These are phyloP conservation scores for Blastocystis sp. DNA, from an alignment of 352 stramenopile genomes.

Conservation along the genomic window DNA sequence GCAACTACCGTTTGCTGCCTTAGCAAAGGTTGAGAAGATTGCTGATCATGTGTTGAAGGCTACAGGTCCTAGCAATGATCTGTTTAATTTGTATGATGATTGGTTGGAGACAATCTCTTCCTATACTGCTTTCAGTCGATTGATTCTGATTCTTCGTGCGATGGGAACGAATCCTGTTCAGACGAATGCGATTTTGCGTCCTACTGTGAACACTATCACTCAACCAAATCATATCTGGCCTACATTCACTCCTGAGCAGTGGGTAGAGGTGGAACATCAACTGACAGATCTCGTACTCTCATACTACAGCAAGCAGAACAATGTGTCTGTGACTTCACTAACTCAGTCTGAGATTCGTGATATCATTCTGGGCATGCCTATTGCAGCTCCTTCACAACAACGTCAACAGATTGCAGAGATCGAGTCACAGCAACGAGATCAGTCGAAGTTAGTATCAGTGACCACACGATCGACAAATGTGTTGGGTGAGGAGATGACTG, in stretches of 20 bases:
- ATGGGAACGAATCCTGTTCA: slow-evolving; percentile 91
- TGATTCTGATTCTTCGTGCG: slow-evolving; percentile 96
- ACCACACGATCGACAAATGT: slow-evolving; percentile 98
- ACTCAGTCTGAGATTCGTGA: slow-evolving; percentile 98
- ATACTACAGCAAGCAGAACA: slow-evolving; percentile 99
- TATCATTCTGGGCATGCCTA: slow-evolving; percentile 99
- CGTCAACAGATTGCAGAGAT: slow-evolving; percentile 98
- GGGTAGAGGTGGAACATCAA: slow-evolving; percentile 97
- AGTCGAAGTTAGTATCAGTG: slow-evolving; percentile 92
- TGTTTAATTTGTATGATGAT: slow-evolving; percentile 99
- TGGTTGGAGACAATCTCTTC: slow-evolving; percentile 98
- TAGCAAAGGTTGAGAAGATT: slow-evolving; percentile 99
- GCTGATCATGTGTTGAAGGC: slow-evolving; percentile 96
- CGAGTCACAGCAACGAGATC: slow-evolving; percentile 92
- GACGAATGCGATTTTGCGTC: slow-evolving; percentile 89
- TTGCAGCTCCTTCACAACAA: slow-evolving; percentile 94
- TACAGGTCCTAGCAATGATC: slow-evolving; percentile 97
- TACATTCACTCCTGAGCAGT: slow-evolving; percentile 94
- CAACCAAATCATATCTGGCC: slow-evolving; percentile 98
- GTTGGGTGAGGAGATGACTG: slow-evolving; percentile 97
- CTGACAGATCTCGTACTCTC: slow-evolving; percentile 98
- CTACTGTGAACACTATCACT: slow-evolving; percentile 94
- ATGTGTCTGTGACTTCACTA: slow-evolving; percentile 97
- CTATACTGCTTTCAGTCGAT: slow-evolving; percentile 97
- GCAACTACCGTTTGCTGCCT: slow-evolving; percentile 96